These are phyloP conservation scores for Lactifluus rugatus DNA, from an alignment of 768 basidiomycete genomes.

Conservation along the genomic window DNA sequence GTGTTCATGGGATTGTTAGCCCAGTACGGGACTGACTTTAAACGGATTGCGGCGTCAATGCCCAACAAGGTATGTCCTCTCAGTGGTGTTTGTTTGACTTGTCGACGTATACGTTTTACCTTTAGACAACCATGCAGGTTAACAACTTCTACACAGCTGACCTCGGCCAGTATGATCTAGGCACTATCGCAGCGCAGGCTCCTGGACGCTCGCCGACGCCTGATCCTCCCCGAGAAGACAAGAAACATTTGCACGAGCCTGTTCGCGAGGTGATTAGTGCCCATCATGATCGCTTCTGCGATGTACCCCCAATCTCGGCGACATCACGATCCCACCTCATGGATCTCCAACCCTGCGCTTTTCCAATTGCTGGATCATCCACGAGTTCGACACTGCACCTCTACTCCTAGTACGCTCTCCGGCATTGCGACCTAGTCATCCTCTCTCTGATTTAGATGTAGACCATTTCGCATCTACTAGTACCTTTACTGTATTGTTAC, in stretches of 20 bases:
- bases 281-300: not conserved
- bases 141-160: constrained; percentile 42
- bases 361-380: constrained; percentile 5
- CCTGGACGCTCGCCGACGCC: constrained; percentile 25
- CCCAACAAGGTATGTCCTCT: constrained; percentile 42
- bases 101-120: not conserved
- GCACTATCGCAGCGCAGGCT: constrained; percentile 12
- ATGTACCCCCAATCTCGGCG: constrained; percentile 14
- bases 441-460: constrained; percentile 11
- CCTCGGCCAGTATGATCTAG: constrained; percentile 32
- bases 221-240: constrained; percentile 16
- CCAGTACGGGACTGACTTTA: constrained; percentile 58
- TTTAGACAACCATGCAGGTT: constrained; percentile 47
- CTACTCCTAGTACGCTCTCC: not conserved
- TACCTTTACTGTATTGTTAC: constrained; percentile 15
- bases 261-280: not conserved
- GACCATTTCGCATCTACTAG: constrained; percentile 6
- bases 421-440: not conserved
- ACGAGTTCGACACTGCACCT: constrained; percentile 9
- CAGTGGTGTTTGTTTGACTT: not conserved
- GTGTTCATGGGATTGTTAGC: constrained; percentile 46
- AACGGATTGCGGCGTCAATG: constrained; percentile 59
- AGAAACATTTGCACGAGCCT: constrained; percentile 20
- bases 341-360: constrained; percentile 2
- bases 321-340: constrained; percentile 15